Conservation (phyloP, 164 flowering plant species). For the Kalanchoe fedtschenkoi region DNA sequence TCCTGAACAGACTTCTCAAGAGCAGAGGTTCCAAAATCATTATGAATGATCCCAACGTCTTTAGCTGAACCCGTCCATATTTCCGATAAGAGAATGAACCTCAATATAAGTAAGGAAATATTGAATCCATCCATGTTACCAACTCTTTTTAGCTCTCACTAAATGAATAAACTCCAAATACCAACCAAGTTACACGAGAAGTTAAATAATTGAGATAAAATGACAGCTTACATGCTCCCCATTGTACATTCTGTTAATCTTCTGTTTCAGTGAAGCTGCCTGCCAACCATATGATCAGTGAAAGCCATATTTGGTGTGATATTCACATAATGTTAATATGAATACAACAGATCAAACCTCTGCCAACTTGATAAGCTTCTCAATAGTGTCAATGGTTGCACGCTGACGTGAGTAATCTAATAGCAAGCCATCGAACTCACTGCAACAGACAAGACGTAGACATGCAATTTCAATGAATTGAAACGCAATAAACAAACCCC, state of each 20-base stretch:
- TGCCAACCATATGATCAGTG: constrained; percentile 19
- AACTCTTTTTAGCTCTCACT: neutral
- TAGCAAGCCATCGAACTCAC: constrained; percentile 75
- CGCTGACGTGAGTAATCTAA: constrained; percentile 84
- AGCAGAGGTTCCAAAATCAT: neutral
- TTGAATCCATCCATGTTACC: neutral
- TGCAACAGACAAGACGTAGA: constrained; percentile 6
- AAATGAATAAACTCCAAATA: neutral
- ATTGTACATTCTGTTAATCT: constrained; percentile 62
- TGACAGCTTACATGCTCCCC: constrained; percentile 72
- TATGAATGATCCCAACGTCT: neutral
- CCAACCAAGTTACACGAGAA: neutral
- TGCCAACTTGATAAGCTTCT: constrained; percentile 59
- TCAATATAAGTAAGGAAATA: neutral
- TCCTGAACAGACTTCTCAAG: neutral
- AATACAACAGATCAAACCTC: constrained; percentile 27
- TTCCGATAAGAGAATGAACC: neutral
- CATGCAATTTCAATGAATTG: neutral
- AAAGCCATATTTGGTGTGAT: neutral
- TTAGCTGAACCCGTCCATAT: neutral
- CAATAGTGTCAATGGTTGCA: constrained; percentile 51
- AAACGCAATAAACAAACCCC: neutral
- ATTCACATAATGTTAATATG: neutral
- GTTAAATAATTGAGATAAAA: neutral
- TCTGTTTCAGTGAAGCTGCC: constrained; percentile 74